These are phyloP conservation scores for Naganishia vaughanmartiniae DNA, from an alignment of 768 basidiomycete genomes.

Conservation along the genomic window DNA sequence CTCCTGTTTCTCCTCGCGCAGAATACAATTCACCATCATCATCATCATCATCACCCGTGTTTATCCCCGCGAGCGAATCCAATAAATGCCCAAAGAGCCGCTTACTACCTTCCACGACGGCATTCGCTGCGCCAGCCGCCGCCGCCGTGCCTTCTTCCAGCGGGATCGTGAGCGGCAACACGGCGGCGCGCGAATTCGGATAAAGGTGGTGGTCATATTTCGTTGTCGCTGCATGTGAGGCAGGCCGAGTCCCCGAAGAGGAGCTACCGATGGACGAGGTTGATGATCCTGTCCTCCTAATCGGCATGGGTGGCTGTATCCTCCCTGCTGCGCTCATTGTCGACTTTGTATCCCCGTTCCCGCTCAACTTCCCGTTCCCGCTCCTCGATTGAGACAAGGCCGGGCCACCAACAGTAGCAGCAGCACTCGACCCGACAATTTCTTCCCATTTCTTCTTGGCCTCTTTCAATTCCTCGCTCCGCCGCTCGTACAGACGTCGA, in stretches of 20 bases:
- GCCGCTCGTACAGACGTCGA: not conserved
- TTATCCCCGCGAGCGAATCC: constrained; percentile 15
- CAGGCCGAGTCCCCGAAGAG: not conserved
- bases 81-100: constrained; percentile 16
- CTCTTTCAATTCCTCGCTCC: constrained; percentile 1
- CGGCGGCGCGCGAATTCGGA: no score
- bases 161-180: constrained; percentile 3
- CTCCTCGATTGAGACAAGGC: no score
- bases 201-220: no score
- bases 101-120: constrained; percentile 10
- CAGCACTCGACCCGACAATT: not conserved
- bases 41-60: not conserved
- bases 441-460: constrained; percentile 14
- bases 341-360: no score
- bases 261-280: not conserved
- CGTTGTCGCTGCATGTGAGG: not conserved
- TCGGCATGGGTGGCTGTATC: not conserved
- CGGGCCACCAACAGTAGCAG: no score
- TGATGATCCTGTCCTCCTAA: constrained; percentile 6
- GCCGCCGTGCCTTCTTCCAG: not conserved
- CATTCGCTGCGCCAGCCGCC: not conserved
- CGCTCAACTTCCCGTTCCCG: no score
- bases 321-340: not conserved
- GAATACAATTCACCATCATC: not conserved
- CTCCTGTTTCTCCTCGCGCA: not conserved